These are phyloP conservation scores for Suillus weaverae DNA, from an alignment of 768 basidiomycete species.

Conservation along the genomic window DNA sequence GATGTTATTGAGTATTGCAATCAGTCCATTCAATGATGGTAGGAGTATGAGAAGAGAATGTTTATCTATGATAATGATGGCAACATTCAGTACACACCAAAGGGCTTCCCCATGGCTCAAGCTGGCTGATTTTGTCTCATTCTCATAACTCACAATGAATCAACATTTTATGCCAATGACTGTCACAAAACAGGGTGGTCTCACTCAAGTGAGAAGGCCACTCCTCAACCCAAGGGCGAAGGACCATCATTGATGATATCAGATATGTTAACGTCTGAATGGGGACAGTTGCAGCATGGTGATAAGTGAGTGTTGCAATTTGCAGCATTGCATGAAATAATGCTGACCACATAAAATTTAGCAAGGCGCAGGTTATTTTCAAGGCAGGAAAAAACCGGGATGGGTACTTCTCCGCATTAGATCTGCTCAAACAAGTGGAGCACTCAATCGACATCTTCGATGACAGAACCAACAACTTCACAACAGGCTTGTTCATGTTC, in stretches of 20 bases:
- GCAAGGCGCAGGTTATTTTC: constrained; percentile 15
- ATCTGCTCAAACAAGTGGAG: constrained; percentile 21
- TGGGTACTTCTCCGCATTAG: constrained; percentile 25
- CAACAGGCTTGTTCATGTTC: constrained; percentile 24
- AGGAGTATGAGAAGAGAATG: not conserved
- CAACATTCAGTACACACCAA: not conserved
- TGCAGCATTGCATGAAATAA: not conserved
- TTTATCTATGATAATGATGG: not conserved
- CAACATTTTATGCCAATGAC: not conserved
- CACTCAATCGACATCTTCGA: constrained; percentile 24
- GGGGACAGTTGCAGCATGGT: not conserved
- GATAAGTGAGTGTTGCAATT: not conserved
- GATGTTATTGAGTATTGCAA: not conserved
- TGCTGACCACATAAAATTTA: not conserved
- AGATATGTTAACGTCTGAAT: not conserved
- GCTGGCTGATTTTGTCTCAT: not conserved
- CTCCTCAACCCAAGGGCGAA: not conserved
- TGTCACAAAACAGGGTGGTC: not conserved
- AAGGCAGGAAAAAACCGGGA: constrained; percentile 23
- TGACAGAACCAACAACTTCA: constrained; percentile 12
- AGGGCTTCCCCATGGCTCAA: not conserved
- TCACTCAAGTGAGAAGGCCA: not conserved
- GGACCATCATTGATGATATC: not conserved
- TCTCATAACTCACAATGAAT: not conserved
- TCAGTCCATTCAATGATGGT: not conserved